Evolutionary conservation across 2,329 filamentous ascomycete genomes (phyloP), one percentile per base, ranked within the genome.

Genomic region (Penicillium sp.): DNA sequence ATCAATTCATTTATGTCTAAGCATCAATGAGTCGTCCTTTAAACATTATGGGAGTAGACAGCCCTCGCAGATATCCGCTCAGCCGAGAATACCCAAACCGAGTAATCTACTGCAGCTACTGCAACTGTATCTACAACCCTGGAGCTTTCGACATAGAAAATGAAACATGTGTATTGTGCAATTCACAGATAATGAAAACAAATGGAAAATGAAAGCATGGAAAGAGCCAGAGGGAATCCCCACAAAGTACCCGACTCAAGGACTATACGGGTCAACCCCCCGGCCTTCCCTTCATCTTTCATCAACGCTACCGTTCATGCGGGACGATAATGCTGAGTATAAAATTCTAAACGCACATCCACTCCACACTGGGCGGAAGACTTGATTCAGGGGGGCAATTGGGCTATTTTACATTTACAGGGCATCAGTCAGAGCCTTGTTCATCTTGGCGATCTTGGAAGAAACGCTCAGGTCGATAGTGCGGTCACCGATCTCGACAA

Each of bases 401-500:
- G 59, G 60, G 60, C 56, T 66, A 67, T 66, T 67, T 69, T 67
- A 70, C 75, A 78, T 92, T 91, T 96, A 99, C 90, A 99, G 85
- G 80, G 89, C 86, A 82, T 99, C 95, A 71, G 86, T 93, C 77
- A 99, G 90, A 78, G 96, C 89, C 89, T 98, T 99, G 91, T 99
- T 99, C 87, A 99, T 91, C 88, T 92, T 96, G 78, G 91, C 86
- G 80, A 99, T 89, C 86, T 94, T 96, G 78, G 90, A 85, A 51
- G 94, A 94, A 74, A 99, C 93, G 81, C 90, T 95, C 70, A 97
- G 89, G 82, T 99, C 95, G 76, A 99, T 96, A 78, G 94, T 98
- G 76, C 94, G 90, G 85, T 98, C 94, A 74, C 93, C 94, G 70
- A 98, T 90, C 83, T 98, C 94, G 75, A 99, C 94, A 67, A 99